Evolutionary conservation across 2,329 filamentous ascomycete genomes (phyloP).

Genomic region (Alternaria triticina): DNA sequence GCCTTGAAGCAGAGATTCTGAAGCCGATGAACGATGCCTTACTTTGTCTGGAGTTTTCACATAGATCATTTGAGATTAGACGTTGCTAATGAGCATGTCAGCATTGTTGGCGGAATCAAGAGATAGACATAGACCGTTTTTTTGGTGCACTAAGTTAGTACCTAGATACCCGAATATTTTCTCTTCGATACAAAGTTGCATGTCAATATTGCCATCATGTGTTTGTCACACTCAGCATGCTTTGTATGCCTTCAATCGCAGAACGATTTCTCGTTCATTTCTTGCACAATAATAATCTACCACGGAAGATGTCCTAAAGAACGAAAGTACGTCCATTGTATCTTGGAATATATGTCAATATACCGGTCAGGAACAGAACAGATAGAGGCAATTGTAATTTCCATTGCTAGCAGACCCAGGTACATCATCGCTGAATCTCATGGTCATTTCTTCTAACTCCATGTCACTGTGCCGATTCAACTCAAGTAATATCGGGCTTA

Average conservation of each 20-base stretch:
- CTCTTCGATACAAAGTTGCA: background rate
- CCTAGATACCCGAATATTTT: slow-evolving; percentile 4
- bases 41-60: slow-evolving; percentile 8
- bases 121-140: slow-evolving; percentile 6
- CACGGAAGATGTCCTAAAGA: background rate
- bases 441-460: background rate
- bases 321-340: background rate
- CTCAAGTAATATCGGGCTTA: background rate
- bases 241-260: background rate
- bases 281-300: background rate
- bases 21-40: background rate
- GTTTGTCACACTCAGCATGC: background rate
- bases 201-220: background rate
- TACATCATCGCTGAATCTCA: background rate
- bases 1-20: background rate
- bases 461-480: background rate
- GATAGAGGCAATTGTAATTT: background rate
- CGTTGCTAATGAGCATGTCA: slow-evolving; percentile 2
- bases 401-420: background rate
- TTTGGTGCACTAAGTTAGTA: background rate
- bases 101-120: slow-evolving; percentile 9
- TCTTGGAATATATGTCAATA: background rate
- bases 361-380: background rate
- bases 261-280: background rate
- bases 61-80: slow-evolving; percentile 7